Conservation (phyloP, 1,284 basidiomycete genomes). For the Uromyces viciae-fabae region DNA sequence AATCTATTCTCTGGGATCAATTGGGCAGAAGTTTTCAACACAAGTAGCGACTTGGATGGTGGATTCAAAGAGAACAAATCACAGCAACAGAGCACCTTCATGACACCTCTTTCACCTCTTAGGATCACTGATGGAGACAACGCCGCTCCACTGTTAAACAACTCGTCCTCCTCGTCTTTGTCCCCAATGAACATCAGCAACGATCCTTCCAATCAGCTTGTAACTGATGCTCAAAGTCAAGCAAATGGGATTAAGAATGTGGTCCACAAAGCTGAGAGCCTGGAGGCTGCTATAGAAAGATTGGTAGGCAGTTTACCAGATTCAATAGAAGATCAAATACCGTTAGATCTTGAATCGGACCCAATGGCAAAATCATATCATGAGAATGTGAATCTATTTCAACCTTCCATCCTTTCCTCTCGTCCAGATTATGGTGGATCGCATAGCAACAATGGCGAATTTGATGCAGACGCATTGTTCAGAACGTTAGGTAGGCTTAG, state of each 20-base stretch:
- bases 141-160: not conserved
- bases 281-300: constrained; percentile 32
- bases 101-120: constrained; percentile 27
- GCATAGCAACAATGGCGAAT: not conserved
- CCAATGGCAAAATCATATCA: not conserved
- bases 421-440: not conserved
- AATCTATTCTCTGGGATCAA: constrained; percentile 18
- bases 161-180: not conserved
- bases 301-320: constrained; percentile 30
- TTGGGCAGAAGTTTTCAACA: constrained; percentile 23
- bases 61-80: constrained; percentile 3
- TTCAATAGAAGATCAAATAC: constrained; percentile 4
- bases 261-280: constrained; percentile 4
- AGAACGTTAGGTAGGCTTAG: constrained; percentile 12
- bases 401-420: not conserved
- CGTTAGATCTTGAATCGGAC: not conserved
- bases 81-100: not conserved
- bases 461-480: constrained; percentile 22
- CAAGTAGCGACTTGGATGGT: not conserved
- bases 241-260: not conserved
- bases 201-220: not conserved
- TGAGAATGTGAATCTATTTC: not conserved
- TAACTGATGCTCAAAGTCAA: constrained; percentile 9
- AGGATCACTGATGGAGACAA: constrained; percentile 26
- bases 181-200: not conserved